Percentiles rank a stretch among this genome's conserved stretches.
Conservation (phyloP, 2,329 filamentous ascomycete genomes). For the Sordariomycetes sp. region DNA sequence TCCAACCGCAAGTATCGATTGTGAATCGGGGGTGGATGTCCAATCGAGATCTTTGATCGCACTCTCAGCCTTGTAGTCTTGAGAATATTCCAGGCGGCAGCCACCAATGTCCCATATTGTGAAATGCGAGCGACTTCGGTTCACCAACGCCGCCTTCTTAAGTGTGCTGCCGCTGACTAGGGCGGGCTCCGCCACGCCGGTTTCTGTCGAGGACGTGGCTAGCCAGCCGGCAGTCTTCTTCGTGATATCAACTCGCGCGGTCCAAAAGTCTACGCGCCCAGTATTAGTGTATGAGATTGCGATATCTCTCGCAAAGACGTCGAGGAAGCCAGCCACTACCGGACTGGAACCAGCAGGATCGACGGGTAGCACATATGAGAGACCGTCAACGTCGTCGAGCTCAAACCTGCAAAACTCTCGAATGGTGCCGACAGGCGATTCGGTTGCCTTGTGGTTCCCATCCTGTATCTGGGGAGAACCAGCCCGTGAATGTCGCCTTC, state of each 20-base stretch:
- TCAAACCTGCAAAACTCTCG: conserved; percentile 59
- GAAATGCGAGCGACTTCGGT: conserved; percentile 56
- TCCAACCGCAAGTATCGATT: conserved; percentile 83
- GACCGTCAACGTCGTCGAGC: conserved; percentile 43
- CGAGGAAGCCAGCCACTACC: conserved; percentile 63
- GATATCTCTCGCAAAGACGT: conserved; percentile 75
- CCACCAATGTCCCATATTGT: conserved; percentile 88
- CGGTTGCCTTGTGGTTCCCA: not conserved
- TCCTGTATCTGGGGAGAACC: not conserved
- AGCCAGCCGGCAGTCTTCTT: conserved; percentile 64
- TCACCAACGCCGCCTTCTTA: conserved; percentile 75
- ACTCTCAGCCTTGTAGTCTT: conserved; percentile 60
- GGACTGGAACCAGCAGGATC: conserved; percentile 70
- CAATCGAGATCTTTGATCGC: conserved; percentile 80
- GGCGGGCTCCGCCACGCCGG: conserved; percentile 57
- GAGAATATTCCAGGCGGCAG: conserved; percentile 67
- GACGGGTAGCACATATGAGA: conserved; percentile 62
- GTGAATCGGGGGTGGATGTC: conserved; percentile 81
- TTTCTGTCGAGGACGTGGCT: conserved; percentile 69
- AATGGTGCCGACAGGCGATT: conserved; percentile 20
- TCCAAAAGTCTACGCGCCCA: conserved; percentile 74
- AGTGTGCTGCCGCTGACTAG: conserved; percentile 77
- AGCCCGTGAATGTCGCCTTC: conserved; percentile 7
- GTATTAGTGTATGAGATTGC: conserved; percentile 71
- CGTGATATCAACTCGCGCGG: conserved; percentile 54